Evolutionary conservation across 2,329 filamentous ascomycete species (phyloP).

Genomic region (Diaporthe velutina): DNA sequence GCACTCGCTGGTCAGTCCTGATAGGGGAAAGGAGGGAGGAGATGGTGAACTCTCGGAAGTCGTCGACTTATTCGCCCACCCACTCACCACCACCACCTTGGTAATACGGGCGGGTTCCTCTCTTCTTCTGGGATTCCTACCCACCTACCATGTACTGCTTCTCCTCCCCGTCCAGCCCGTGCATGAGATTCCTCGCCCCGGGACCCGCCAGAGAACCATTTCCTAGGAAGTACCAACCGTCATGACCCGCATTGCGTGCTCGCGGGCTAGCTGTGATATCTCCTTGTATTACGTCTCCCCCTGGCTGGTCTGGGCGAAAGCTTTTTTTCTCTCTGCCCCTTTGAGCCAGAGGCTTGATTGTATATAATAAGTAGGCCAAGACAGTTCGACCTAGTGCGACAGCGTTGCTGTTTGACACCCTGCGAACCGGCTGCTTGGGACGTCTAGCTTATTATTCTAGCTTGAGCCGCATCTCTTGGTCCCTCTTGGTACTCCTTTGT

Average conservation of each 20-base stretch:
- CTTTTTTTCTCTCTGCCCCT: not conserved
- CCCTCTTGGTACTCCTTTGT: not conserved
- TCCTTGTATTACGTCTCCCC: not conserved
- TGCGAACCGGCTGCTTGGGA: slow-evolving; percentile 15
- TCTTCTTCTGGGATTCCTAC: not conserved
- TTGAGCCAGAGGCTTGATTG: not conserved
- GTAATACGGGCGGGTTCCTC: not conserved
- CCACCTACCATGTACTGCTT: slow-evolving; percentile 18
- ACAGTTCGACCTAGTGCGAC: not conserved
- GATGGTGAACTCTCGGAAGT: not conserved
- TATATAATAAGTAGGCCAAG: slow-evolving; percentile 14
- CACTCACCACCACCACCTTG: not conserved
- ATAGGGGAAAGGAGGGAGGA: not conserved
- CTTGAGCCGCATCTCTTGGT: slow-evolving; percentile 1
- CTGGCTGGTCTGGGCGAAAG: not conserved
- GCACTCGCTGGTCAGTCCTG: not conserved
- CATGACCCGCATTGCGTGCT: slow-evolving; percentile 39
- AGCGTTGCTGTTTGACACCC: not conserved
- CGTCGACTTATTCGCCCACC: not conserved
- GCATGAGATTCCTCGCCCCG: not conserved
- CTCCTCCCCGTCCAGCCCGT: not conserved
- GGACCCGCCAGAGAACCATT: not conserved
- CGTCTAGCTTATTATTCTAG: not conserved
- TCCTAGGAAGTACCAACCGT: not conserved
- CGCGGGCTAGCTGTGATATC: slow-evolving; percentile 28